A percentile compares a stretch with the other conserved stretches of the same genome.
Conservation (phyloP, 2,329 filamentous ascomycete species). For the Stagonosporopsis tanaceti region DNA sequence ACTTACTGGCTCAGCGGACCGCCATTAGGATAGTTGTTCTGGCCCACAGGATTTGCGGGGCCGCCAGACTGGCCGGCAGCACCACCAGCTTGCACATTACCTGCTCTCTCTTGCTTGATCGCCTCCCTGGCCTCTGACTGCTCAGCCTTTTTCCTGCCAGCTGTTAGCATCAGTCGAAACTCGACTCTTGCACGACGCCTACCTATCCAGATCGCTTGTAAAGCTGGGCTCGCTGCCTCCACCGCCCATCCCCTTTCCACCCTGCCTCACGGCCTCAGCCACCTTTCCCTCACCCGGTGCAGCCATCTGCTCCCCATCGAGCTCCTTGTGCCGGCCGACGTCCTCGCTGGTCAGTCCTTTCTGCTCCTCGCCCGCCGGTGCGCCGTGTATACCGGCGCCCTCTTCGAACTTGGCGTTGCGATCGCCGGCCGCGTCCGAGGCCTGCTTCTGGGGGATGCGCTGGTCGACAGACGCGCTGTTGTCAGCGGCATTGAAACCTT, state of each 20-base stretch:
- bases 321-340: conserved; percentile 55
- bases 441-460: conserved; percentile 51
- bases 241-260: conserved; percentile 38
- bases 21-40: conserved; percentile 36
- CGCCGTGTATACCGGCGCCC: conserved; percentile 53
- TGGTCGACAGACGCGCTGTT: conserved; percentile 42
- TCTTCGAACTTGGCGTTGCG: conserved; percentile 42
- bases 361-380: conserved; percentile 54
- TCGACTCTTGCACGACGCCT: background rate
- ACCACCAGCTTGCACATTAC: conserved; percentile 52
- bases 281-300: conserved; percentile 57
- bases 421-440: conserved; percentile 49
- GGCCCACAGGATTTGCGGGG: conserved; percentile 50
- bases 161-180: conserved; percentile 14
- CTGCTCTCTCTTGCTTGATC: conserved; percentile 50
- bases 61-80: conserved; percentile 57
- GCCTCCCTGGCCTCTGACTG: conserved; percentile 54
- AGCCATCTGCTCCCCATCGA: conserved; percentile 59
- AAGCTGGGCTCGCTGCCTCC: conserved; percentile 52
- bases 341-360: conserved; percentile 51
- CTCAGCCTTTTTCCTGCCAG: conserved; percentile 58
- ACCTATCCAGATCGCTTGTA: conserved; percentile 56
- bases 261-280: conserved; percentile 50
- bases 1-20: conserved; percentile 11
- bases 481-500: conserved; percentile 46